phyloP scores from a whole-genome alignment of 2,329 filamentous ascomycete species.

The Penicillium rolfsii region DNA sequence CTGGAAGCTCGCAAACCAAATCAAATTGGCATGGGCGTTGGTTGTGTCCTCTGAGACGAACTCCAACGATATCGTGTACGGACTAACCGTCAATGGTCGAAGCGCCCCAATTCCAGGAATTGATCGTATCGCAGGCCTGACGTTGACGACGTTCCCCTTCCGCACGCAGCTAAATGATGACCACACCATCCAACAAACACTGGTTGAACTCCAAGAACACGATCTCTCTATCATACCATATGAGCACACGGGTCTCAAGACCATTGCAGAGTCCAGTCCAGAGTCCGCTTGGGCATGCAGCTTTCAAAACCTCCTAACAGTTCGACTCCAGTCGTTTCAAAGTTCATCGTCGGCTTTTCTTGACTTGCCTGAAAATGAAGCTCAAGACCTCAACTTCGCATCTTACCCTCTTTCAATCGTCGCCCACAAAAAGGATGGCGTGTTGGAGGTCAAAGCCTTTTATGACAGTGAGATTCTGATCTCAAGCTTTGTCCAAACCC shows the following conservation, averaged over 20 bases:
- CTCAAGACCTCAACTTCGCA: constrained; percentile 1
- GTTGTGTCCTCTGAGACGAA: constrained; percentile 40
- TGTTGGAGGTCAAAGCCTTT: background rate
- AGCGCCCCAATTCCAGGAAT: constrained; percentile 42
- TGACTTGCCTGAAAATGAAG: constrained; percentile 1
- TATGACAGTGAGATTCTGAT: constrained; percentile 1
- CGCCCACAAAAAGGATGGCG: background rate
- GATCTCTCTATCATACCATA: constrained; percentile 5
- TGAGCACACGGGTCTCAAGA: constrained; percentile 9
- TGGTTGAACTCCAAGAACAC: constrained; percentile 4
- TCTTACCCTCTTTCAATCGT: background rate
- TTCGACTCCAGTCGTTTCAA: constrained; percentile 1
- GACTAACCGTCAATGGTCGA: constrained; percentile 46
- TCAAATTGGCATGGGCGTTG: constrained; percentile 40
- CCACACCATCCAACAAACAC: background rate
- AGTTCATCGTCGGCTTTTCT: background rate
- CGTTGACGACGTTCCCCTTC: constrained; percentile 46
- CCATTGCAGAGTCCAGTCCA: constrained; percentile 3
- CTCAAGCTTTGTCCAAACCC: background rate
- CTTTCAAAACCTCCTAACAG: constrained; percentile 8
- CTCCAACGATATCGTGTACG: constrained; percentile 45
- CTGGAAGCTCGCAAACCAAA: constrained; percentile 2
- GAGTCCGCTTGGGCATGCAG: constrained; percentile 11
- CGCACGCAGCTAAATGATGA: constrained; percentile 30
- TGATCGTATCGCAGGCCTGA: constrained; percentile 45